These are phyloP conservation scores for Paramyrothecium sp. DNA, from an alignment of 2,329 filamentous ascomycete species.

Conservation along the genomic window DNA sequence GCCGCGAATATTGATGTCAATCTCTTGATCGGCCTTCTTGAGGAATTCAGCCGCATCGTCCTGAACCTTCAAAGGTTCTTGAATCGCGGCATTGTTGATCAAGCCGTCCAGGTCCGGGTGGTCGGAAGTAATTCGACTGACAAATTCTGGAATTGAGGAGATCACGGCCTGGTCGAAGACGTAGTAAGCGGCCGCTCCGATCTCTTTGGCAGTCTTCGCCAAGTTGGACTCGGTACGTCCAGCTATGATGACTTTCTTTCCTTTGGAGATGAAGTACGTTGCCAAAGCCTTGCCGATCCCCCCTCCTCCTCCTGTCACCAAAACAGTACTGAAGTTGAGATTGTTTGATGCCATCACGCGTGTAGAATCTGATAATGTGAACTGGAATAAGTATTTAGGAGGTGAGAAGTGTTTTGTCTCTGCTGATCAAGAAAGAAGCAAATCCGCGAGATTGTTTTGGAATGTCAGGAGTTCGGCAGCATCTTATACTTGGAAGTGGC, in stretches of 20 bases:
- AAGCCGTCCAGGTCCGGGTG: slow-evolving; percentile 53
- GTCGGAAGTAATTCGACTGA: slow-evolving; percentile 40
- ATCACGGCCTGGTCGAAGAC: slow-evolving; percentile 48
- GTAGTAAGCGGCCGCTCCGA: slow-evolving; percentile 50
- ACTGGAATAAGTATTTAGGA: no score
- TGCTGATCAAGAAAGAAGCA: no score
- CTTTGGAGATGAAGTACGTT: slow-evolving; percentile 40
- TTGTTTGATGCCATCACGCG: not conserved
- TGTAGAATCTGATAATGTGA: no score
- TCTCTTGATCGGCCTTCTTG: slow-evolving; percentile 51
- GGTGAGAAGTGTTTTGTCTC: no score
- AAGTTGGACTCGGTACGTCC: slow-evolving; percentile 56
- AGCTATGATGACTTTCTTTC: slow-evolving; percentile 50
- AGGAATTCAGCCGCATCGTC: slow-evolving; percentile 40
- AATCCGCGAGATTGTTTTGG: no score
- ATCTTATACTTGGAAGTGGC: no score
- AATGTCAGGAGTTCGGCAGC: no score
- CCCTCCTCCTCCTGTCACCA: slow-evolving; percentile 51
- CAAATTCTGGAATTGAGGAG: slow-evolving; percentile 39
- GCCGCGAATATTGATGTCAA: slow-evolving; percentile 57
- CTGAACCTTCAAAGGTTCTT: slow-evolving; percentile 47
- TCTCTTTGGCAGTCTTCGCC: slow-evolving; percentile 35
- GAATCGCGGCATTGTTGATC: slow-evolving; percentile 59
- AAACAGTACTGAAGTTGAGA: slow-evolving; percentile 37
- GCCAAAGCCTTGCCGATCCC: slow-evolving; percentile 51